Conservation (phyloP, 495 filamentous ascomycete species). For the Cladorrhinum samala region DNA sequence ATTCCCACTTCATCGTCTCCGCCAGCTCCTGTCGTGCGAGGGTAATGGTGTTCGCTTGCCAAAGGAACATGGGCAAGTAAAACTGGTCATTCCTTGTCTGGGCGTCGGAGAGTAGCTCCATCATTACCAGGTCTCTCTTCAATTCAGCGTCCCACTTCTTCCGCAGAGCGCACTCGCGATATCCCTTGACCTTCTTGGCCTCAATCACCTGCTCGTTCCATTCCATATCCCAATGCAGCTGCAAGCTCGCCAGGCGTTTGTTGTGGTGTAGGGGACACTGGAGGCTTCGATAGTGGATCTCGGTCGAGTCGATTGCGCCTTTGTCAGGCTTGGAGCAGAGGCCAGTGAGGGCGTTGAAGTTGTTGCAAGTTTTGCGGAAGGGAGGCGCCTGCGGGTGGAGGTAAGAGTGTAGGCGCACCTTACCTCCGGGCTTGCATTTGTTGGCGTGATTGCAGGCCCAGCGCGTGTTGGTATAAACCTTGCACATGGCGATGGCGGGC, state of each 20-base stretch:
- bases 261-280: not conserved
- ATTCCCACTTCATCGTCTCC: not conserved
- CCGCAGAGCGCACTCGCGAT: not conserved
- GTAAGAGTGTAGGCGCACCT: not conserved
- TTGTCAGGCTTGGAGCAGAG: not conserved
- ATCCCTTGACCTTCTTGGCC: not conserved
- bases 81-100: not conserved
- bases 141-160: not conserved
- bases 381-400: not conserved
- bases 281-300: not conserved
- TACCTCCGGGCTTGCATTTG: not conserved
- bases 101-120: not conserved
- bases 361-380: not conserved
- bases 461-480: not conserved
- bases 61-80: not conserved
- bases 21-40: not conserved
- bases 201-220: not conserved
- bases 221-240: not conserved
- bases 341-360: not conserved
- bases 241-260: not conserved
- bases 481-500: not conserved
- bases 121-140: not conserved
- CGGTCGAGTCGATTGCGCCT: not conserved
- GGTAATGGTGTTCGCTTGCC: not conserved
- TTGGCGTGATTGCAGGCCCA: not conserved